Conservation (phyloP, 2,329 filamentous ascomycete genomes). For the Fusarium robinianum region DNA sequence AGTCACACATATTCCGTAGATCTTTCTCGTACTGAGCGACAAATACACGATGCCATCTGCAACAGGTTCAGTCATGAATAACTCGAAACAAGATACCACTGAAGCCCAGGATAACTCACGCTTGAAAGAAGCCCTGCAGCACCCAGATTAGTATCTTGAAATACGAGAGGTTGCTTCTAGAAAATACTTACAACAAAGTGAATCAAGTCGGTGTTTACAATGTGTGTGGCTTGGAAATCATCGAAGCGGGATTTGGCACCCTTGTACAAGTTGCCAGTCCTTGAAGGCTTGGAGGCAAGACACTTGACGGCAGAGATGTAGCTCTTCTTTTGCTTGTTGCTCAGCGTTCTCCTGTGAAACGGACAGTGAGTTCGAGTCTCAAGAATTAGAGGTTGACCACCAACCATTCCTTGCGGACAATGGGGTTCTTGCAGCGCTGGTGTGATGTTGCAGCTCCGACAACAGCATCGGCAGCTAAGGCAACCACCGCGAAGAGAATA, state of each 20-base stretch:
- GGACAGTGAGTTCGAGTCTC: neutral
- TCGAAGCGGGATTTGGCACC: slow-evolving; percentile 33
- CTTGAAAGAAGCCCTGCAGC: slow-evolving; percentile 18
- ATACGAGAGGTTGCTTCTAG: neutral
- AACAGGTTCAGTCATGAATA: neutral
- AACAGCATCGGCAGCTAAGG: slow-evolving; percentile 11
- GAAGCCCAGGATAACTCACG: slow-evolving; percentile 5
- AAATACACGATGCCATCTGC: slow-evolving; percentile 22
- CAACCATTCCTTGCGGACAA: slow-evolving; percentile 26
- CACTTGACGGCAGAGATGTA: slow-evolving; percentile 34
- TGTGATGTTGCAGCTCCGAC: slow-evolving; percentile 13
- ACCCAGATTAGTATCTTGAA: neutral
- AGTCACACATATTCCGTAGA: slow-evolving; percentile 27
- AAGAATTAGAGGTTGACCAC: neutral
- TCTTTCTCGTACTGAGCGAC: slow-evolving; percentile 29
- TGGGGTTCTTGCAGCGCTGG: slow-evolving; percentile 13
- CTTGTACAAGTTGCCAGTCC: slow-evolving; percentile 16
- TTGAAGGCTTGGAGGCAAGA: slow-evolving; percentile 23
- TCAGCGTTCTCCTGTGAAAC: slow-evolving; percentile 27
- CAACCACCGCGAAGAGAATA: slow-evolving; percentile 6
- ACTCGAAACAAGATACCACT: too few relatives aligned
- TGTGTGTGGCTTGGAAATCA: slow-evolving; percentile 35
- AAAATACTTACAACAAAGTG: slow-evolving; percentile 32
- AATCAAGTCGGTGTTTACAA: slow-evolving; percentile 27
- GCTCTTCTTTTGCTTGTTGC: slow-evolving; percentile 21